Evolutionary conservation across 2,329 filamentous ascomycete species (phyloP), one percentile per base, ranked within the genome.

Genomic region (Penicillium sp.): DNA sequence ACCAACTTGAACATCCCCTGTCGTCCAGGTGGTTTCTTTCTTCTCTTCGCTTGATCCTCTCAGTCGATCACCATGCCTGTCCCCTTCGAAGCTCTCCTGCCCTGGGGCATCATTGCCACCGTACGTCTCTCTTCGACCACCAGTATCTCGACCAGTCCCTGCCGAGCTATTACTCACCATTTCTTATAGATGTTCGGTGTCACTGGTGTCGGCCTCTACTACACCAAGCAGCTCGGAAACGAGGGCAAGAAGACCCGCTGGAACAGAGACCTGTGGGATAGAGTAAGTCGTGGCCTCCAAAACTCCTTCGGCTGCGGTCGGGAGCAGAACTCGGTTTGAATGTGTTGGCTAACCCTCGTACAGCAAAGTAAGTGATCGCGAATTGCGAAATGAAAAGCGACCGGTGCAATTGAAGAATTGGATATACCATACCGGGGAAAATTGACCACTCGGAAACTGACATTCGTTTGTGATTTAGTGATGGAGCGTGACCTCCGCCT

Each of bases 401-500:
- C 23, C 14, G 14, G 21, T 11, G 21, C 37, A 10, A 40, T 3
- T 9, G 19, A 42, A n/a, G 11, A 13, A 21, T 21, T 21, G 16
- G 18, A 24, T 28, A 9, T 23, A 16, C 11, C 18, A 18, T 26
- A n/a, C 39, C 8, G 3, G 7, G 24, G 13, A 19, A 3, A 14
- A 43, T 14, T n/a, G 11, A 48, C 14, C 10, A 9, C 14, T 23
- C 54, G 39, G 10, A 28, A 19, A 67, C 62, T 64, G 44, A 60
- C 21, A 47, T 46, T 28, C n/a, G n/a, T n/a, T n/a, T n/a, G n/a
- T 43, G 19, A 47, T 29, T 56, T 70, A 88, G 85, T 88, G 85
- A 86, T 87, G 83, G 83, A 87, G 65, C 79, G 85, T 71, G 85
- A 88, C 70, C 74, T 80, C 67, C 76, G 85, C 59, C 77, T 88